Conservation (phyloP, 257 asterid genomes). For the Plantago ovata region DNA sequence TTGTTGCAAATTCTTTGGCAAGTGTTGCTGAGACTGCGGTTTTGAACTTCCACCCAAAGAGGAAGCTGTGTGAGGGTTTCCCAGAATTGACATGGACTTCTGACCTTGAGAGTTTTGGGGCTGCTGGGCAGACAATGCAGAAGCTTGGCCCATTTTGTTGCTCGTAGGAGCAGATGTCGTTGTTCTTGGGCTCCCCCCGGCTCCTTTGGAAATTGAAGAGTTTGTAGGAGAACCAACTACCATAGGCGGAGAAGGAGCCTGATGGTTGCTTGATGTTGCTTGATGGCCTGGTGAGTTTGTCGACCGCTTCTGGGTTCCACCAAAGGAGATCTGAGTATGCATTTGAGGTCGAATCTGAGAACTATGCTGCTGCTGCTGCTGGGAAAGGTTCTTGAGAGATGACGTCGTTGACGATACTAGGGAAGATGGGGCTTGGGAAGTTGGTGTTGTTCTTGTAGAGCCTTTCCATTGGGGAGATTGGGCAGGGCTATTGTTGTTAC, state of each 20-base stretch:
- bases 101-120: conserved; percentile 48
- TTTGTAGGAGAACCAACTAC: conserved; percentile 85
- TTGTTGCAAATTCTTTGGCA: conserved; percentile 55
- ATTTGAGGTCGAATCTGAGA: conserved; percentile 46
- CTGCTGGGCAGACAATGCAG: conserved; percentile 56
- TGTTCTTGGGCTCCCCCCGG: conserved; percentile 81
- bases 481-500: conserved; percentile 46
- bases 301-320: conserved; percentile 65
- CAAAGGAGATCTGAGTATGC: conserved; percentile 85
- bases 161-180: conserved; percentile 48
- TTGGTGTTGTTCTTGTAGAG: conserved; percentile 39
- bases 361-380: conserved; percentile 52
- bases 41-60: conserved; percentile 39
- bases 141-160: conserved; percentile 49
- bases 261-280: conserved; percentile 38
- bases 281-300: conserved; percentile 40
- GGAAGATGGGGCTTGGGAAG: conserved; percentile 56
- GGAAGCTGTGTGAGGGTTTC: conserved; percentile 48
- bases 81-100: conserved; percentile 77
- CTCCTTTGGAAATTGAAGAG: conserved; percentile 82
- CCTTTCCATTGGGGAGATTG: conserved; percentile 85
- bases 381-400: conserved; percentile 49
- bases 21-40: conserved; percentile 47
- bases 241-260: conserved; percentile 64
- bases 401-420: conserved; percentile 47